Percentiles rank a stretch among this genome's conserved stretches.
phyloP scores from a whole-genome alignment of 164 flowering plant species.

The Macadamia integrifolia region DNA sequence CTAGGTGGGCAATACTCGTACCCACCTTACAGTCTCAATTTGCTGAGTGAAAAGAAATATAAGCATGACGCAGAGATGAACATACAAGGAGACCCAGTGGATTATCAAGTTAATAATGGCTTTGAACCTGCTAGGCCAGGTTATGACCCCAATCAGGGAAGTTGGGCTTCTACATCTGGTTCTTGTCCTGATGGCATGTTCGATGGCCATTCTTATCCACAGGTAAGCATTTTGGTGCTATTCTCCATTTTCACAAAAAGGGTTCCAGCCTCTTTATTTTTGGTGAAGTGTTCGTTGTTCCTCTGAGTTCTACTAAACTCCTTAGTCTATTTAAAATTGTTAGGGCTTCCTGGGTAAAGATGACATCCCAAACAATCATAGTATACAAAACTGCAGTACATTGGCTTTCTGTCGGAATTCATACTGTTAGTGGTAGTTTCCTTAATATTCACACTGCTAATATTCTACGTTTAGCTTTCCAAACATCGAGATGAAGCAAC shows the following conservation, averaged over 20 bases:
- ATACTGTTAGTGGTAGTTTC: not conserved
- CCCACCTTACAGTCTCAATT: slow-evolving; percentile 31
- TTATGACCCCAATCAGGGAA: slow-evolving; percentile 32
- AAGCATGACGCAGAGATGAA: slow-evolving; percentile 36
- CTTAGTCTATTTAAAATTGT: too few relatives aligned
- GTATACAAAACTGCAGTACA: too few relatives aligned
- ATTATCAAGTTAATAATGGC: slow-evolving; percentile 35
- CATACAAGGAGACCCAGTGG: slow-evolving; percentile 33
- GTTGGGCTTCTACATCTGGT: slow-evolving; percentile 42
- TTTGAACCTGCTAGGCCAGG: slow-evolving; percentile 40
- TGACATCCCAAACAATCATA: too few relatives aligned
- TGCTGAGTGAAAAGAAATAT: slow-evolving; percentile 31
- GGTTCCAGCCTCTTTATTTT: too few relatives aligned
- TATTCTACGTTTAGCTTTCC: not conserved
- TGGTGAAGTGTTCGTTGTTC: too few relatives aligned
- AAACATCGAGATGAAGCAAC: not conserved
- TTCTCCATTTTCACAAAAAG: too few relatives aligned
- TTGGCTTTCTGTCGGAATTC: too few relatives aligned
- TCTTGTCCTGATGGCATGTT: slow-evolving; percentile 40
- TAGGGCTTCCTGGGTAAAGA: too few relatives aligned
- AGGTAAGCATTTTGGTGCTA: slow-evolving; percentile 19
- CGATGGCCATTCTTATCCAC: slow-evolving; percentile 38
- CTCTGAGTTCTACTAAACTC: too few relatives aligned
- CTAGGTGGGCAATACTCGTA: slow-evolving; percentile 45
- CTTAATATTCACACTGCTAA: not conserved